A percentile compares a stretch with the other conserved stretches of the same genome.
phyloP scores from a whole-genome alignment of 2,329 filamentous ascomycete species.

The Xylaria sp. region DNA sequence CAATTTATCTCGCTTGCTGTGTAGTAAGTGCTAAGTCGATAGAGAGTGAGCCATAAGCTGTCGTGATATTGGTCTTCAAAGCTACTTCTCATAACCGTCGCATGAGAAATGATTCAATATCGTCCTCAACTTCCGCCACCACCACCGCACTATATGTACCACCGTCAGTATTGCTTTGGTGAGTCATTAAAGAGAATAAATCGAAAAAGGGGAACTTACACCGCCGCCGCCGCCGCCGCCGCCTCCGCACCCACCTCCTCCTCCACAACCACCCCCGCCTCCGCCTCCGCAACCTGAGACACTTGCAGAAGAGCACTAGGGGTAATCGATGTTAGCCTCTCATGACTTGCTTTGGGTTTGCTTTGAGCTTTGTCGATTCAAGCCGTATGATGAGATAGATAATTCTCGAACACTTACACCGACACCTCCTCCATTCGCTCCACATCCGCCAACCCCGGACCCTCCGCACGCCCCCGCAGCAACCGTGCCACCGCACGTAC shows the following conservation, averaged over 20 bases:
- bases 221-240: slow-evolving; percentile 41
- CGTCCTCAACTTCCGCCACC: slow-evolving; percentile 34
- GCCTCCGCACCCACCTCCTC: slow-evolving; percentile 6
- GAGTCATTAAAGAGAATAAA: not conserved
- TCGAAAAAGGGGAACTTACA: slow-evolving; percentile 27
- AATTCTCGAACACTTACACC: slow-evolving; percentile 32
- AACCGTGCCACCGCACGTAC: slow-evolving; percentile 58
- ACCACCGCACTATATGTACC: slow-evolving; percentile 33
- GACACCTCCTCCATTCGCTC: slow-evolving; percentile 50
- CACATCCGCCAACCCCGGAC: slow-evolving; percentile 47
- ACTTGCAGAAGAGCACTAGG: slow-evolving; percentile 38
- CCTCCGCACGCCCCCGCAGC: slow-evolving; percentile 53
- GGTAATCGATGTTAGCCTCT: slow-evolving; percentile 5
- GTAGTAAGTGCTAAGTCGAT: not conserved
- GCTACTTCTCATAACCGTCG: not conserved
- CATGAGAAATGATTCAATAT: not conserved
- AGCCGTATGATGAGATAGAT: not conserved
- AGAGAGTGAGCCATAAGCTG: slow-evolving; percentile 1
- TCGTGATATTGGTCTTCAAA: not conserved
- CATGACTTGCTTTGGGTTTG: not conserved
- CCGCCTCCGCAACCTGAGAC: slow-evolving; percentile 45
- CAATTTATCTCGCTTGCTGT: not conserved
- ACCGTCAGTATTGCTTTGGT: slow-evolving; percentile 17
- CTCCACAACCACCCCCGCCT: slow-evolving; percentile 17
- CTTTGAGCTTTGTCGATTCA: not conserved